These are phyloP conservation scores for Magnusiomyces fungicola DNA, from an alignment of 1,139 yeast genomes.

Conservation along the genomic window DNA sequence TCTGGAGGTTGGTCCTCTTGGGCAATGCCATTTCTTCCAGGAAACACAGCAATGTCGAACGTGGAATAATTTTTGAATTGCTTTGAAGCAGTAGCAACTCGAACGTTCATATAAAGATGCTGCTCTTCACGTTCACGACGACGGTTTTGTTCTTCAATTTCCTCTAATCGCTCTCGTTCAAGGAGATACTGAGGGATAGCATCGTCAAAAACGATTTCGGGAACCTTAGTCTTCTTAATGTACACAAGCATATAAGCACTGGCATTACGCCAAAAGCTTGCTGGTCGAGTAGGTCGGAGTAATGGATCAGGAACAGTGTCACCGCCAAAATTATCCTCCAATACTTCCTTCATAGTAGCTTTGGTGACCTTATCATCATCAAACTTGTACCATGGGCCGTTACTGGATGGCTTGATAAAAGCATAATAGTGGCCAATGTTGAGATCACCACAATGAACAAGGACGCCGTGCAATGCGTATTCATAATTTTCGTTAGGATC, in stretches of 20 bases:
- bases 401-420: slow-evolving; percentile 70
- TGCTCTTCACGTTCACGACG: slow-evolving; percentile 71
- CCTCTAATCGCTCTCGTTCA: slow-evolving; percentile 54
- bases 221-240: slow-evolving; percentile 56
- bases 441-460: slow-evolving; percentile 93
- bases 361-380: slow-evolving; percentile 93
- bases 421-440: slow-evolving; percentile 97
- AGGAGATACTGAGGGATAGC: slow-evolving; percentile 68
- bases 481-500: slow-evolving; percentile 58
- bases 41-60: slow-evolving; percentile 54
- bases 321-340: slow-evolving; percentile 90
- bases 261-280: slow-evolving; percentile 58
- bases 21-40: slow-evolving; percentile 6
- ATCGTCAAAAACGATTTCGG: slow-evolving; percentile 50
- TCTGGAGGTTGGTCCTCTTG: slow-evolving; percentile 25
- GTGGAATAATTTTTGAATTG: slow-evolving; percentile 59
- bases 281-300: slow-evolving; percentile 11
- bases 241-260: slow-evolving; percentile 97
- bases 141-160: slow-evolving; percentile 46
- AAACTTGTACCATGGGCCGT: slow-evolving; percentile 77
- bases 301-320: slow-evolving; percentile 30
- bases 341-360: slow-evolving; percentile 76
- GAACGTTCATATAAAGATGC: slow-evolving; percentile 59
- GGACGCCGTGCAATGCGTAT: slow-evolving; percentile 83
- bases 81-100: slow-evolving; percentile 42